Percentiles rank a stretch among this genome's conserved stretches.
Evolutionary conservation across 139 green algal genomes (phyloP).

Genomic region (Asterochloris sp.): DNA sequence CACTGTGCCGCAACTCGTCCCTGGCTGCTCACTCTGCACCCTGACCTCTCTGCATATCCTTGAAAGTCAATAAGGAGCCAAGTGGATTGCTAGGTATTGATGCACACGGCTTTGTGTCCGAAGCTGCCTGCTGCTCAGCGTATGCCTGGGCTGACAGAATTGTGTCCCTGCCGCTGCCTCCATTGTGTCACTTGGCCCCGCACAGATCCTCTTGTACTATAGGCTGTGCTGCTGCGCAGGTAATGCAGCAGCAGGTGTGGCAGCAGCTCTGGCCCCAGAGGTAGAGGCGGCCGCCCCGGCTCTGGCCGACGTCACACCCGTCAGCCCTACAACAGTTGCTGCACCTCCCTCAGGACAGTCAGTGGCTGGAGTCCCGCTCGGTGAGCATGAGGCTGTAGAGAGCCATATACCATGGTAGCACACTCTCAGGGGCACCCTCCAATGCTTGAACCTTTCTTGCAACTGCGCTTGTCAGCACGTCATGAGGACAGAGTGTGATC

Average conservation of each 20-base stretch:
- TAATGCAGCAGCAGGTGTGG: background rate
- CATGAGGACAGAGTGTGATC: too few species aligned
- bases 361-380: background rate
- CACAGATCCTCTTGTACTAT: background rate
- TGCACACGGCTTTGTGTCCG: too few species aligned
- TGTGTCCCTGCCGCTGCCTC: background rate
- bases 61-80: too few species aligned
- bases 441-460: too few species aligned
- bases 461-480: too few species aligned
- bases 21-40: too few species aligned
- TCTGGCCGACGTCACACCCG: background rate
- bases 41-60: too few species aligned
- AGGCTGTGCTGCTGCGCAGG: background rate
- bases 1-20: too few species aligned
- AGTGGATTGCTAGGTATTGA: too few species aligned
- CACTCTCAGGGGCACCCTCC: background rate
- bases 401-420: background rate
- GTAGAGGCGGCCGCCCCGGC: background rate
- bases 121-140: background rate
- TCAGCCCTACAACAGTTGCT: slow-evolving; percentile 1
- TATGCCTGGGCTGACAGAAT: background rate
- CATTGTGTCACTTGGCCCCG: background rate
- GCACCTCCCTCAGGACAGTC: background rate
- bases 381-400: background rate
- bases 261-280: background rate